phyloP scores from a whole-genome alignment of 2,329 filamentous ascomycete genomes.

The Talaromyces islandicus region DNA sequence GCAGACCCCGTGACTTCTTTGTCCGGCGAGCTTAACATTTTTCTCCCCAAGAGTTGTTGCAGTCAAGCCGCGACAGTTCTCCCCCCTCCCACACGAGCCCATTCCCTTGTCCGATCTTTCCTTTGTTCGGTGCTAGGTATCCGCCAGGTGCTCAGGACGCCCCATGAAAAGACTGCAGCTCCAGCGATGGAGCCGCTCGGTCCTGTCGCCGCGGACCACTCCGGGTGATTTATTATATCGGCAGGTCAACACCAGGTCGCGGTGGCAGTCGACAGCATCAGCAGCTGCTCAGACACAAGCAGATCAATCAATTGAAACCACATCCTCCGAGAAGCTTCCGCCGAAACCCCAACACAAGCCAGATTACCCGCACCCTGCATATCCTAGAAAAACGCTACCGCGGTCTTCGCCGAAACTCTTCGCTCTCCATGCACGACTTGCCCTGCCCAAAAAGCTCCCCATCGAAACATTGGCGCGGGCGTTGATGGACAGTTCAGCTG shows the following conservation, averaged over 20 bases:
- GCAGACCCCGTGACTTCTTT: slow-evolving; percentile 30
- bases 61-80: not conserved
- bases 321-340: slow-evolving; percentile 20
- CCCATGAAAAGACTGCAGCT: slow-evolving; percentile 48
- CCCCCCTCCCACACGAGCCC: not conserved
- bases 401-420: slow-evolving; percentile 78
- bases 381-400: slow-evolving; percentile 50
- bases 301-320: slow-evolving; percentile 22
- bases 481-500: slow-evolving; percentile 79
- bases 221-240: slow-evolving; percentile 33
- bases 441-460: slow-evolving; percentile 74
- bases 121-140: slow-evolving; percentile 14
- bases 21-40: slow-evolving; percentile 32
- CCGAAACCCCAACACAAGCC: slow-evolving; percentile 20
- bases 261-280: slow-evolving; percentile 38
- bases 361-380: not conserved
- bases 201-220: slow-evolving; percentile 43
- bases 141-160: slow-evolving; percentile 16
- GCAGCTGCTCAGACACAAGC: slow-evolving; percentile 21
- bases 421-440: slow-evolving; percentile 83
- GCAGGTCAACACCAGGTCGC: slow-evolving; percentile 28
- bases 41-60: slow-evolving; percentile 21
- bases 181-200: slow-evolving; percentile 47
- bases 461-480: slow-evolving; percentile 79
- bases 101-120: slow-evolving; percentile 13